Percentiles rank a stretch among this genome's conserved stretches.
phyloP scores from a whole-genome alignment of 208 protist genomes.

The Crithidia sp. region DNA sequence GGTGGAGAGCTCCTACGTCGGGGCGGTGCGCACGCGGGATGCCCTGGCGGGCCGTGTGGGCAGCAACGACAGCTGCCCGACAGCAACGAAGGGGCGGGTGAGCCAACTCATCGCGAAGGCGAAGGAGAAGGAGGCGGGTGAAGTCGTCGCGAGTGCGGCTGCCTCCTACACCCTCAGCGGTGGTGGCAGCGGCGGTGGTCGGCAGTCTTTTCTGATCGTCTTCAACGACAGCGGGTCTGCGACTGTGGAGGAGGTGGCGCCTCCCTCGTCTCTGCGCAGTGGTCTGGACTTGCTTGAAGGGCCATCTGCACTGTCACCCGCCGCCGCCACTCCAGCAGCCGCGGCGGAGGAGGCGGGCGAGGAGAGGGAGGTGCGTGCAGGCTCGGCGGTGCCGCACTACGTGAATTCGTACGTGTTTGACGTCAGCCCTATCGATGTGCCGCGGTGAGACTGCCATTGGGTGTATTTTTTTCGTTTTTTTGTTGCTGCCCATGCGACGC shows the following conservation, averaged over 20 bases:
- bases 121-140: conserved; percentile 8
- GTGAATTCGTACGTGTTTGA: conserved; percentile 22
- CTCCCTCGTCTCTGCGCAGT: not conserved
- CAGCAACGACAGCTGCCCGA: conserved; percentile 32
- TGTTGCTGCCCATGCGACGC: conserved; percentile 18
- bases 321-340: too few species aligned
- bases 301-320: too few species aligned
- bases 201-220: conserved; percentile 2
- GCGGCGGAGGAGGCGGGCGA: not conserved
- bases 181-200: conserved; percentile 8
- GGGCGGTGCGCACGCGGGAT: conserved; percentile 48
- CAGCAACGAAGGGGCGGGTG: conserved; percentile 10
- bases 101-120: conserved; percentile 4
- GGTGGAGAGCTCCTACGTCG: conserved; percentile 69
- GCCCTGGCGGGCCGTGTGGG: conserved; percentile 45
- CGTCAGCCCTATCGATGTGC: not conserved
- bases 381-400: conserved; percentile 1
- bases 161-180: conserved; percentile 4
- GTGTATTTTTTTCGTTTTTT: not conserved
- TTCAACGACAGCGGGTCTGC: conserved; percentile 19
- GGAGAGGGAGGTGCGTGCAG: not conserved
- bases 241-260: not conserved
- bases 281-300: too few species aligned
- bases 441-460: not conserved
- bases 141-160: not conserved